These are phyloP conservation scores for Cyclospora cayetanensis DNA, from an alignment of 169 alveolate species.

Conservation along the genomic window DNA sequence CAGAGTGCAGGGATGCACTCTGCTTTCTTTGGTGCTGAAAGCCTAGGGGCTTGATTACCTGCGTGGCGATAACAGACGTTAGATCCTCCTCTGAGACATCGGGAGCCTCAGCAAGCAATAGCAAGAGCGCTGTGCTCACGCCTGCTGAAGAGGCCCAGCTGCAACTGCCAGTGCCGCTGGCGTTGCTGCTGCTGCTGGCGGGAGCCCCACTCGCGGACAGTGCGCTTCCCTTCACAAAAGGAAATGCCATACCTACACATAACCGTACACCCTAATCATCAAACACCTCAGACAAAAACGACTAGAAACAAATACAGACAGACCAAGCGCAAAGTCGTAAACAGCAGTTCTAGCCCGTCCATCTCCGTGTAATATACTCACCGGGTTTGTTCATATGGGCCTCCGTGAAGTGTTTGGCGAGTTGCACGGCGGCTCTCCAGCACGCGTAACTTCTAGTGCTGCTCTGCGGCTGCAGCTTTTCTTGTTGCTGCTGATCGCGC, in stretches of 20 bases:
- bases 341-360: not conserved
- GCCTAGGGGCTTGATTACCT: no score
- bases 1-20: no score
- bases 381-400: not conserved
- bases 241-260: not conserved
- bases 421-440: constrained; percentile 26
- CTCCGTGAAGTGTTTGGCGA: not conserved
- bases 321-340: constrained; percentile 26
- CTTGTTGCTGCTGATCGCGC: not conserved
- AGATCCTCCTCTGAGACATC: constrained; percentile 3
- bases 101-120: constrained; percentile 29
- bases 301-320: not conserved
- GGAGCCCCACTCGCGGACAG: not conserved
- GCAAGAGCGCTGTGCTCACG: not conserved
- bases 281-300: not conserved
- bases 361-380: not conserved
- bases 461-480: no score
- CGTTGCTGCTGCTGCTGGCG: constrained; percentile 7
- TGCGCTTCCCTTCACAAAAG: not conserved
- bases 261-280: not conserved
- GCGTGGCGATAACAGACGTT: not conserved
- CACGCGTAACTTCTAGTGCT: constrained; percentile 8
- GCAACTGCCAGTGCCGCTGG: constrained; percentile 7
- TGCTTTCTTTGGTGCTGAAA: no score
- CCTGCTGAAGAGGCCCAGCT: constrained; percentile 9